Evolutionary conservation across 2,329 filamentous ascomycete genomes (phyloP).

Genomic region (Exophiala dermatitidis): DNA sequence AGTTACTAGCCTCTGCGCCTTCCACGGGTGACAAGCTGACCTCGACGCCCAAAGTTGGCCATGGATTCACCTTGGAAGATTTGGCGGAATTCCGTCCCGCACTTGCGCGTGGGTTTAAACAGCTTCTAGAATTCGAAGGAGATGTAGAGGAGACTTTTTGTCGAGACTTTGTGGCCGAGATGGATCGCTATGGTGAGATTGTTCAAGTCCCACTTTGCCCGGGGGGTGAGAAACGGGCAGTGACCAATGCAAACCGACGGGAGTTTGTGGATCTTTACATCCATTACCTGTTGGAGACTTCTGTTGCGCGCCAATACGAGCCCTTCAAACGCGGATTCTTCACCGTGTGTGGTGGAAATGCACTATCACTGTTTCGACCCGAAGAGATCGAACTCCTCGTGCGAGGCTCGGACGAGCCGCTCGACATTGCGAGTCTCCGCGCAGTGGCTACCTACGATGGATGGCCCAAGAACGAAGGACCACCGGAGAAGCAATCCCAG

Average conservation of each 20-base stretch:
- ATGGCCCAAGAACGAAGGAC: constrained; percentile 50
- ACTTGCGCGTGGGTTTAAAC: constrained; percentile 65
- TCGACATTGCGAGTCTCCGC: constrained; percentile 69
- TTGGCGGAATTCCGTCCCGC: constrained; percentile 72
- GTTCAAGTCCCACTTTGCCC: constrained; percentile 63
- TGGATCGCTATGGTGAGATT: constrained; percentile 67
- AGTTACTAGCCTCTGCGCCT: constrained; percentile 72
- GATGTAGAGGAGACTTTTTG: constrained; percentile 75
- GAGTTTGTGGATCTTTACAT: constrained; percentile 86
- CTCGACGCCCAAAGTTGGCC: constrained; percentile 49
- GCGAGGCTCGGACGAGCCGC: constrained; percentile 71
- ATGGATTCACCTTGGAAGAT: constrained; percentile 72
- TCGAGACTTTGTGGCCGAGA: constrained; percentile 70
- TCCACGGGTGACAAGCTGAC: constrained; percentile 49
- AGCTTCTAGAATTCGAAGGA: constrained; percentile 74
- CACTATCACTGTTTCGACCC: constrained; percentile 75
- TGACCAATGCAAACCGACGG: constrained; percentile 75
- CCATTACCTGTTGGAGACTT: constrained; percentile 67
- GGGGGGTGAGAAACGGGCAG: constrained; percentile 64
- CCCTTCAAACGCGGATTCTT: constrained; percentile 93
- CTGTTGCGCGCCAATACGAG: constrained; percentile 76
- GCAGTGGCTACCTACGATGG: constrained; percentile 76
- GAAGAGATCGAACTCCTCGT: constrained; percentile 88
- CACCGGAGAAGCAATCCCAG: constrained; percentile 55
- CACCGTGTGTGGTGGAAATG: constrained; percentile 82